A percentile compares a stretch with the other conserved stretches of the same genome.
These are phyloP conservation scores for Alternaria arbusti DNA, from an alignment of 2,329 filamentous ascomycete species.

Conservation along the genomic window DNA sequence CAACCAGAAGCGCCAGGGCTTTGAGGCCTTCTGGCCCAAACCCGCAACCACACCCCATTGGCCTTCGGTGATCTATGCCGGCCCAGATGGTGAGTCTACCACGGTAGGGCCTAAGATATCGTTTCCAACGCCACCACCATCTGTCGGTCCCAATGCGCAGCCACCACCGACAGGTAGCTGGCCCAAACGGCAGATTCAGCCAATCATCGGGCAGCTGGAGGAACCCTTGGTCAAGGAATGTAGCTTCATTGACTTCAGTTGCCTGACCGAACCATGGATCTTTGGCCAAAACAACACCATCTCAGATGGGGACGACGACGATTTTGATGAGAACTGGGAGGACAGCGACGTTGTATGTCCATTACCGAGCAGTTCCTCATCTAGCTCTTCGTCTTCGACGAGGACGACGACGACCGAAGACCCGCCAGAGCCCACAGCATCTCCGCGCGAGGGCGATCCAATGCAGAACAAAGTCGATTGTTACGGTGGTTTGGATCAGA, in stretches of 20 bases:
- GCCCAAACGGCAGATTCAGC: background rate
- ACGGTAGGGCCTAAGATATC: background rate
- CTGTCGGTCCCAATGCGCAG: background rate
- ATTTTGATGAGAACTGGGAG: background rate
- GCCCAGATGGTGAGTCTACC: background rate
- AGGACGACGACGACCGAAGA: background rate
- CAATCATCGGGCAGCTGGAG: background rate
- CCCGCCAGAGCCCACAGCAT: background rate
- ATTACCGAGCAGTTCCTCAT: background rate
- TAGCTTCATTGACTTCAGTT: background rate
- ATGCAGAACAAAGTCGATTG: background rate
- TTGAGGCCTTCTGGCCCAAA: background rate
- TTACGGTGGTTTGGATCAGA: background rate
- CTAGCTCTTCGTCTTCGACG: background rate
- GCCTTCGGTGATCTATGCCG: background rate
- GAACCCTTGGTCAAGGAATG: background rate
- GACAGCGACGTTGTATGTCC: background rate
- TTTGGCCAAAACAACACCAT: background rate
- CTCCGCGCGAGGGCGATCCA: background rate
- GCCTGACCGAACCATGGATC: background rate
- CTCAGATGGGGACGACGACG: background rate
- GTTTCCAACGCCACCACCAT: background rate
- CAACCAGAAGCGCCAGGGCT: background rate
- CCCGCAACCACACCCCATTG: background rate
- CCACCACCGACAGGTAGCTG: background rate